Percentiles rank a stretch among this genome's conserved stretches.
phyloP scores from a whole-genome alignment of 306 rosid species.

The Nissolia schottii region DNA sequence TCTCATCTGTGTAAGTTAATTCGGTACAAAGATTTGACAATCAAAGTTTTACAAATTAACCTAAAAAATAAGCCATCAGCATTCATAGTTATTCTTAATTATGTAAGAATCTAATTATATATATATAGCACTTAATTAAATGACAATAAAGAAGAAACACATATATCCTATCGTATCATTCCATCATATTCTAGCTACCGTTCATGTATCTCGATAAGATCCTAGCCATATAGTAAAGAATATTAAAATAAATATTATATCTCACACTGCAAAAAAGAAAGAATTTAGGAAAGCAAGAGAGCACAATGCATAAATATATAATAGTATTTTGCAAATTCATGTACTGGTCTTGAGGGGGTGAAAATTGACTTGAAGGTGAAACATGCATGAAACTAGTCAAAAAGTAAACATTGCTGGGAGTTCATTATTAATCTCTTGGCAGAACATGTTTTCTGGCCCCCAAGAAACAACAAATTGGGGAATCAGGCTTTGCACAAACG shows the following conservation, averaged over 20 bases:
- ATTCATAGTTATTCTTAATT: not conserved
- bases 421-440: conserved; percentile 35
- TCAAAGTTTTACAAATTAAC: not conserved
- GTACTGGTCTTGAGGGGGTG: not conserved
- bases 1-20: not conserved
- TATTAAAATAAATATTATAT: conserved; percentile 23
- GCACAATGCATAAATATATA: not conserved
- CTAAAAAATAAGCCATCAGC: not conserved
- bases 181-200: conserved; percentile 4
- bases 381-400: conserved; percentile 28
- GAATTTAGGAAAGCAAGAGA: conserved; percentile 11
- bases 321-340: not conserved
- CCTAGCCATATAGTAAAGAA: not conserved
- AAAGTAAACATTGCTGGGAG: conserved; percentile 26
- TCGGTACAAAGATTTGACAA: not conserved
- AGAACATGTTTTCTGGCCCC: conserved; percentile 26
- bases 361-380: conserved; percentile 20
- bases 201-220: conserved; percentile 28
- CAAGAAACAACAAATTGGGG: conserved; percentile 22
- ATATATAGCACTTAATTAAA: not conserved
- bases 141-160: not conserved
- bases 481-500: conserved; percentile 11
- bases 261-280: conserved; percentile 6
- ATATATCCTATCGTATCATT: not conserved
- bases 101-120: not conserved